Base-by-base conservation (phyloP, 2,329 filamentous ascomycete genomes). In the Fusarium stilboides region DNA sequence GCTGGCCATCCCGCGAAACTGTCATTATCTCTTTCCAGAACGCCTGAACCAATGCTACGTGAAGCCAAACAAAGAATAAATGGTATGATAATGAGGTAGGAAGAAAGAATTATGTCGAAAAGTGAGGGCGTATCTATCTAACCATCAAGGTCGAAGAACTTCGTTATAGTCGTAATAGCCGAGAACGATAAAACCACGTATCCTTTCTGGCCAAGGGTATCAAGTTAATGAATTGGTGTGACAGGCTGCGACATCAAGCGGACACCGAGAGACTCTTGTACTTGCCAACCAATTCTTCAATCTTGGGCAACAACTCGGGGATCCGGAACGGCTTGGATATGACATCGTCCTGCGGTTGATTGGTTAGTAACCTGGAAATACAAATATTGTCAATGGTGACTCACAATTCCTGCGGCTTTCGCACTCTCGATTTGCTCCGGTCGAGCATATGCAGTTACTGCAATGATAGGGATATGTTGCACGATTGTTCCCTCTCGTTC, bases 321-420 rank as follows among this genome's bases (percentile, higher is more conserved):
- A 92, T 89, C n/a, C 89, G 87, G 76, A 94, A 95, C 5, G 93
- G 92, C 76, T 95, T 95, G 2, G 91, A 90, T 36, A 95, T 91
- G 43, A 94, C 88, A 78, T 91, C 90, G 77, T 94, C 90, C 87
- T 89, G 15, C 8, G 19, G 19, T 34, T n/a, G 10, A 24, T 12
- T 24, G 14, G 58, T 73, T 56, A 72, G 68, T 28, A 26, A 44
- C 6, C 1, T 36, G 13, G 19, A 13, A 12, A 40, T 8, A 49
- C 26, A n/a, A 17, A 33, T 19, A 14, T 13, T 28, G 13, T 8
- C n/a, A 34, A 12, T 6, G 15, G 8, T 8, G 43, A 84, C 87
- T 83, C 80, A 91, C 90, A 82, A 94, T 93, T 37, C 92, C 92
- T 22, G 91, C 90, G 57, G 87, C 84, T 75, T 92, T 87, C 55